Evolutionary conservation across 2,329 filamentous ascomycete species (phyloP), one percentile per base, ranked within the genome.

Genomic region (Paraconiothyrium brasiliense): DNA sequence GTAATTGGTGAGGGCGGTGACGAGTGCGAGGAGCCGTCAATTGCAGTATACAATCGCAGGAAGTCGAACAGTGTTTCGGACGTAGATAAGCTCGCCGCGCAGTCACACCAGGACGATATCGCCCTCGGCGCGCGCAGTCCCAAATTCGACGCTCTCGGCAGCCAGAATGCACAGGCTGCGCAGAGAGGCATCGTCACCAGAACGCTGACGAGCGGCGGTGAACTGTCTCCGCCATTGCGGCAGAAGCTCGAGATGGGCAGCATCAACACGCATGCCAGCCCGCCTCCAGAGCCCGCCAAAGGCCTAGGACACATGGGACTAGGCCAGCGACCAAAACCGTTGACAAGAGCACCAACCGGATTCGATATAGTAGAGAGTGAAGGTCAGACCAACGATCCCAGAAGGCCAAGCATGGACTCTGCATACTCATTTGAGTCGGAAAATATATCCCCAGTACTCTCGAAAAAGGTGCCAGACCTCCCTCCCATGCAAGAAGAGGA

Each of bases 1-100:
- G 80, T 97, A 64, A 97, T 98, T 72, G 94, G 94, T 50, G 90
- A 94, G 78, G 94, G 94, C 60, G 94, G 94, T 37, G 94, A 97
- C 72, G 93, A 97, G 77, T 90, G 91, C 58, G 89, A 92, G 57
- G 81, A 86, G 9, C 91, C 92, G 1, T 86, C 89, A 1, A 82
- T 88, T 22, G 91, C 95, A 73, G 90, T 97, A 58, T 89, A 88
- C 5, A 84, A 83, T 74, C 82, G 81, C 64, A 89, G 85, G 77
- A 76, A 74, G 61, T 65, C 70, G 34, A 65, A 59, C 62, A 73
- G 65, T 57, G 27, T 65, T 37, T 54, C 69, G 7, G 63, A 62
- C 22, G 51, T 58, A 22, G 70, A 68, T 54, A 65, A 59, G 48
- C 59, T 65, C 57, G 67, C 58, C 47, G n/a, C 60, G n/a, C 68